A percentile compares a stretch with the other conserved stretches of the same genome.
phyloP scores from a whole-genome alignment of 768 basidiomycete genomes.

The Xerocomellus amylosporus region DNA sequence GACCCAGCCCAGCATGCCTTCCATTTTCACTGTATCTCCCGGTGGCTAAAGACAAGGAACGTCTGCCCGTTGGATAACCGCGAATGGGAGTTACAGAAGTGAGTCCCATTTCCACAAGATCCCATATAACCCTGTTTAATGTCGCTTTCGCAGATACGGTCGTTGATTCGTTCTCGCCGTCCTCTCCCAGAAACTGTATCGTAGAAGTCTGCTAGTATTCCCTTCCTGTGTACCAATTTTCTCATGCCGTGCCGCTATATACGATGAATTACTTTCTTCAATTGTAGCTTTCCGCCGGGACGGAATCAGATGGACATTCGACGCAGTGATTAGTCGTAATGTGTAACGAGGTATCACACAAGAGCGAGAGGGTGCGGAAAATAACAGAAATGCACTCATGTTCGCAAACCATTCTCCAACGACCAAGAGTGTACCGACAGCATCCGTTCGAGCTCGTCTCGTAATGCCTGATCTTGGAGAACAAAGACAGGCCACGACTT shows the following conservation, averaged over 20 bases:
- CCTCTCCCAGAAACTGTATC: slow-evolving; percentile 14
- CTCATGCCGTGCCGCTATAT: neutral
- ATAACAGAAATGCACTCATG: neutral
- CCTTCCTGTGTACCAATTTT: slow-evolving; percentile 13
- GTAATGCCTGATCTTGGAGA: slow-evolving; percentile 17
- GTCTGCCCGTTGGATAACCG: slow-evolving; percentile 94
- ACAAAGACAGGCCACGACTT: slow-evolving; percentile 22
- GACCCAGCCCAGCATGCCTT: slow-evolving; percentile 77
- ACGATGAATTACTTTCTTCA: neutral
- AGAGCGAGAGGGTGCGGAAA: neutral
- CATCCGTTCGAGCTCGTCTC: slow-evolving; percentile 18
- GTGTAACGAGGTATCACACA: neutral
- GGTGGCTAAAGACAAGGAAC: slow-evolving; percentile 98
- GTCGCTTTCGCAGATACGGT: slow-evolving; percentile 35
- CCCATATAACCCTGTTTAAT: neutral
- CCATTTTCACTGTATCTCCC: slow-evolving; percentile 99
- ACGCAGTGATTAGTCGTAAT: neutral
- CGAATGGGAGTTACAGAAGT: slow-evolving; percentile 98
- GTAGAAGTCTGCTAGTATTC: slow-evolving; percentile 10
- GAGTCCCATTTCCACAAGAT: slow-evolving; percentile 30
- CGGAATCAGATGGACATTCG: neutral
- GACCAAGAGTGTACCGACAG: slow-evolving; percentile 3
- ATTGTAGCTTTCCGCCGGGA: neutral
- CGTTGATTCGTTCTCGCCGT: slow-evolving; percentile 29
- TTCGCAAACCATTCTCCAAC: neutral